Conservation (phyloP, 257 asterid species). For the Solanum sejunctum region DNA sequence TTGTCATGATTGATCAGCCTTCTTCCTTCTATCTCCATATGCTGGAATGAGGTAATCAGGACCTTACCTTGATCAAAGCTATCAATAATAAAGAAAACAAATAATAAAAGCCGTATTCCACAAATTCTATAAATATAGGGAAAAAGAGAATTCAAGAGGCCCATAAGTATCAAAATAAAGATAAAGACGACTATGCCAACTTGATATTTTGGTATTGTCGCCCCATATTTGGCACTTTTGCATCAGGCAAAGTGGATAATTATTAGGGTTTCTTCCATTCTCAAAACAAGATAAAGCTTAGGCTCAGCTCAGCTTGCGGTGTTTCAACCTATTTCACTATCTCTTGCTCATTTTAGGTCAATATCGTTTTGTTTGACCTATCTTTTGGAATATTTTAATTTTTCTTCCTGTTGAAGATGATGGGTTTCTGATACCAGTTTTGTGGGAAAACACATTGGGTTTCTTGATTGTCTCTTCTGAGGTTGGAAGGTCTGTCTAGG, state of each 20-base stretch:
- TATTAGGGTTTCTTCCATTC: background rate
- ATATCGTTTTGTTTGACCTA: background rate
- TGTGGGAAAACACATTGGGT: background rate
- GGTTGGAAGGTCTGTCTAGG: background rate
- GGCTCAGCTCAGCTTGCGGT: background rate
- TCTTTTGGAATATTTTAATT: background rate
- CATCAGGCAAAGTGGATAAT: background rate
- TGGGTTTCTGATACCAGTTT: background rate
- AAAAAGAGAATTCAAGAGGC: no score
- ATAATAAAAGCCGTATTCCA: no score
- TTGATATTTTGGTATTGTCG: no score
- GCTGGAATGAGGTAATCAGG: background rate
- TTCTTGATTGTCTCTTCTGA: background rate
- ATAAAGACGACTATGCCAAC: no score
- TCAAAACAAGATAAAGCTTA: background rate
- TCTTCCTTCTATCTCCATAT: background rate
- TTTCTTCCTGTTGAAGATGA: background rate
- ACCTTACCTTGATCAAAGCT: background rate
- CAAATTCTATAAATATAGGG: no score
- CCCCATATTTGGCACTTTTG: background rate
- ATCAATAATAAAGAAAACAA: no score
- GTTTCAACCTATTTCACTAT: background rate
- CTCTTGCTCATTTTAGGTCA: background rate
- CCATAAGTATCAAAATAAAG: no score
- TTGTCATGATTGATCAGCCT: background rate